A percentile compares a stretch with the other conserved stretches of the same genome.
Conservation (phyloP, 768 basidiomycete genomes). For the Cystobasidium ongulense region DNA sequence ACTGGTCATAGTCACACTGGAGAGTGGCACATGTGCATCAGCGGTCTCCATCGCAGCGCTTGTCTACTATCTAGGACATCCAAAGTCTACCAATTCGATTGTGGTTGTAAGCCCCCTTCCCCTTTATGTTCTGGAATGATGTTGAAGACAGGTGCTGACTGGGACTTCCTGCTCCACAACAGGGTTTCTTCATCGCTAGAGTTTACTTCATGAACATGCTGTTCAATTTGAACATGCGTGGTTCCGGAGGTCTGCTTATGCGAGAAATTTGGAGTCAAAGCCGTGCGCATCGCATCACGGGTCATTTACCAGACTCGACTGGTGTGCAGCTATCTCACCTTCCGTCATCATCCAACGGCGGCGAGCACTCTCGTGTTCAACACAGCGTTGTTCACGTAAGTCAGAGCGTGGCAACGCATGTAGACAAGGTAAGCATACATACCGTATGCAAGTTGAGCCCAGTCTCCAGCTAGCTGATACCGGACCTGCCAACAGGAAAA, state of each 20-base stretch:
- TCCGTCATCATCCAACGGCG: not conserved
- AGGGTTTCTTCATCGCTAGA: not conserved
- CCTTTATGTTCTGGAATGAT: too few species aligned
- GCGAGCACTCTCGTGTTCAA: not conserved
- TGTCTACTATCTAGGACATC: not conserved
- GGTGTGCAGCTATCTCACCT: not conserved
- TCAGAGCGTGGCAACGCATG: not conserved
- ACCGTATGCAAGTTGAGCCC: too few species aligned
- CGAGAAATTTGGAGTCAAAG: not conserved
- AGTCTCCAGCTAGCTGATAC: too few species aligned
- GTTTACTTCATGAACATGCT: conserved; percentile 3
- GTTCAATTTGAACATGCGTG: not conserved
- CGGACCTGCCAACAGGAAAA: too few species aligned
- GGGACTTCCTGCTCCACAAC: too few species aligned
- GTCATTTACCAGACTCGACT: not conserved
- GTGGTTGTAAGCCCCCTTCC: not conserved
- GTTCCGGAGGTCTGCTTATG: not conserved
- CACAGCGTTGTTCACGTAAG: not conserved
- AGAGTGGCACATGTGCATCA: not conserved
- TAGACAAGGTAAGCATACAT: not conserved
- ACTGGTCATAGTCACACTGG: not conserved
- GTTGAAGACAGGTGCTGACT: too few species aligned
- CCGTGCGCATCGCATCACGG: not conserved
- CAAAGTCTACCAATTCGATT: not conserved
- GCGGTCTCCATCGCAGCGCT: not conserved